Percentiles rank a stretch among this genome's conserved stretches.
Conservation (phyloP, 2,329 filamentous ascomycete genomes). For the Xylaria sp. region DNA sequence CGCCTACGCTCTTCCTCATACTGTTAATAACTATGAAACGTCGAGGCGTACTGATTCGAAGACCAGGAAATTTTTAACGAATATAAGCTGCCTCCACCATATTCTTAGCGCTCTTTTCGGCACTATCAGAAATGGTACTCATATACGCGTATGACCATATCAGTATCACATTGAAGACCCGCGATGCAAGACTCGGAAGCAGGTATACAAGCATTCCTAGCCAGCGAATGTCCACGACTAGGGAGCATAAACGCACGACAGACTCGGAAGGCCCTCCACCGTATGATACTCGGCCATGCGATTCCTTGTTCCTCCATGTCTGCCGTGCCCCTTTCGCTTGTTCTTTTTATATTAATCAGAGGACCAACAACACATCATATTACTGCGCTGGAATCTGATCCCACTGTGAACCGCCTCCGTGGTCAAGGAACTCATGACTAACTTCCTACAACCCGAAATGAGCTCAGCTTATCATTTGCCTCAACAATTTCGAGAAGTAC, state of each 20-base stretch:
- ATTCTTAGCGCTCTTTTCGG: background rate
- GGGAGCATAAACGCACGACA: background rate
- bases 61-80: background rate
- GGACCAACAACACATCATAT: background rate
- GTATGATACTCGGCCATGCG: background rate
- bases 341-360: constrained; percentile 14
- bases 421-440: background rate
- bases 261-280: background rate
- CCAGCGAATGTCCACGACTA: background rate
- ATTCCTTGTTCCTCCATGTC: background rate
- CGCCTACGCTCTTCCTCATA: background rate
- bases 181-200: background rate
- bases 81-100: constrained; percentile 13
- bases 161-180: background rate
- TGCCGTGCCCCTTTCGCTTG: constrained; percentile 14
- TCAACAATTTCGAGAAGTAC: constrained; percentile 5
- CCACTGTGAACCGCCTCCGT: background rate
- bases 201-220: constrained; percentile 1
- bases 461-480: constrained; percentile 1
- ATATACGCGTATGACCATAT: background rate
- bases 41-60: constrained; percentile 8
- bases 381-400: background rate
- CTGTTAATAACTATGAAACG: constrained; percentile 35
- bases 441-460: background rate
- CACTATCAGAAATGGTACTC: constrained; percentile 1